phyloP scores from a whole-genome alignment of 1,284 basidiomycete species.

The Tilletia walkeri region DNA sequence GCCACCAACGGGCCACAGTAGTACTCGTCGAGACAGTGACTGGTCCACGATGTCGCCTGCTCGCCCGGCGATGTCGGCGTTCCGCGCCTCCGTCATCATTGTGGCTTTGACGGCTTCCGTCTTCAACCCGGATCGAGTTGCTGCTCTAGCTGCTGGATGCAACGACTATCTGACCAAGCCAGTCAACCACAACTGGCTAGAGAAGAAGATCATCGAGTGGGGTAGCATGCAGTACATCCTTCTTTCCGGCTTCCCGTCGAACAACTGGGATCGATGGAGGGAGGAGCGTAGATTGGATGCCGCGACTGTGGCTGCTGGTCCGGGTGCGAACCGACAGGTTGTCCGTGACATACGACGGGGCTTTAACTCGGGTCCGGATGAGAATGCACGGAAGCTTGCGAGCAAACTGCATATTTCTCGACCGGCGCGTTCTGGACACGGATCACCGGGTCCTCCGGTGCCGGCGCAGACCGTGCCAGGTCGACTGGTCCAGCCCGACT shows the following conservation, averaged over 20 bases:
- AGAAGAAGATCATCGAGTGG: constrained; percentile 99
- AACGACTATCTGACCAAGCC: constrained; percentile 99
- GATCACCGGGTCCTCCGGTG: not conserved
- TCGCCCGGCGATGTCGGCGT: constrained; percentile 57
- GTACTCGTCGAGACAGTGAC: constrained; percentile 6
- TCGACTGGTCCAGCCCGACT: not conserved
- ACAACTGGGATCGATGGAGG: constrained; percentile 19
- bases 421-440: not conserved
- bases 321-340: not conserved
- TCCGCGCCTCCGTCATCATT: constrained; percentile 93
- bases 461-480: not conserved
- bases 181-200: constrained; percentile 89
- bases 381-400: constrained; percentile 12
- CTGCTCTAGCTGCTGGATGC: constrained; percentile 92
- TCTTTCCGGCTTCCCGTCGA: constrained; percentile 37
- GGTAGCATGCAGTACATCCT: constrained; percentile 61
- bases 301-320: constrained; percentile 3
- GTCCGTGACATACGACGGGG: constrained; percentile 11
- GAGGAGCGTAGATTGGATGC: constrained; percentile 10
- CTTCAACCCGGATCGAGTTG: constrained; percentile 87
- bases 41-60: not conserved
- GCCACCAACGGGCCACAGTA: constrained; percentile 54
- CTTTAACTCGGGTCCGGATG: constrained; percentile 11
- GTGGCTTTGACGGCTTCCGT: constrained; percentile 93
- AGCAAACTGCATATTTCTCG: constrained; percentile 15